These are phyloP conservation scores for Phytophthora brassicae DNA, from an alignment of 352 stramenopile genomes.

Conservation along the genomic window DNA sequence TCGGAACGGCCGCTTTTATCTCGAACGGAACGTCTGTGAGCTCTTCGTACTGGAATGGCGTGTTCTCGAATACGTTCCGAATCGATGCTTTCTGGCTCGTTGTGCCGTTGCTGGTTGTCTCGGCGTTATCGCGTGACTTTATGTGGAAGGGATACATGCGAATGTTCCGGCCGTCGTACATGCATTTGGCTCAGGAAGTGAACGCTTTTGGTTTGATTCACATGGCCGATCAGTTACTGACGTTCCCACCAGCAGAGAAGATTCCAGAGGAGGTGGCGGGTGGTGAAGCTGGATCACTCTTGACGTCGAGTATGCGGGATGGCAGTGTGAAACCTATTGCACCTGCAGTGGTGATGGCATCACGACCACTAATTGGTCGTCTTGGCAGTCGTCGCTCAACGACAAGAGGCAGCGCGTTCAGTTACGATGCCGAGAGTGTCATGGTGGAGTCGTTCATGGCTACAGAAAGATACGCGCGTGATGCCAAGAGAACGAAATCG, in stretches of 20 bases:
- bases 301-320: constrained; percentile 33
- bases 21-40: constrained; percentile 71
- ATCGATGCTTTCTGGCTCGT: constrained; percentile 78
- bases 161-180: constrained; percentile 83
- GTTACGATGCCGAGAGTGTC: constrained; percentile 87
- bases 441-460: constrained; percentile 90
- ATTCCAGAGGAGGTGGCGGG: constrained; percentile 52
- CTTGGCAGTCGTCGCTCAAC: constrained; percentile 35
- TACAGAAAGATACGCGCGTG: constrained; percentile 59
- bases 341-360: constrained; percentile 33
- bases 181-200: constrained; percentile 86
- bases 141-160: constrained; percentile 84
- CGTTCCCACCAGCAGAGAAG: constrained; percentile 75
- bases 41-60: constrained; percentile 82
- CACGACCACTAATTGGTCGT: constrained; percentile 29
- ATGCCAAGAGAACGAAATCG: constrained; percentile 44
- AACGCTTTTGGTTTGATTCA: constrained; percentile 59
- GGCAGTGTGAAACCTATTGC: constrained; percentile 29
- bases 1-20: constrained; percentile 71
- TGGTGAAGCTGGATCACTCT: constrained; percentile 32
- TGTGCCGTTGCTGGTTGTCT: constrained; percentile 68
- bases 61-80: constrained; percentile 74
- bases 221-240: constrained; percentile 70
- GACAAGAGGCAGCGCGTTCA: constrained; percentile 80
- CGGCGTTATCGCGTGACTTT: constrained; percentile 74